These are phyloP conservation scores for Corylus heterophylla DNA, from an alignment of 306 rosid genomes.

Conservation along the genomic window DNA sequence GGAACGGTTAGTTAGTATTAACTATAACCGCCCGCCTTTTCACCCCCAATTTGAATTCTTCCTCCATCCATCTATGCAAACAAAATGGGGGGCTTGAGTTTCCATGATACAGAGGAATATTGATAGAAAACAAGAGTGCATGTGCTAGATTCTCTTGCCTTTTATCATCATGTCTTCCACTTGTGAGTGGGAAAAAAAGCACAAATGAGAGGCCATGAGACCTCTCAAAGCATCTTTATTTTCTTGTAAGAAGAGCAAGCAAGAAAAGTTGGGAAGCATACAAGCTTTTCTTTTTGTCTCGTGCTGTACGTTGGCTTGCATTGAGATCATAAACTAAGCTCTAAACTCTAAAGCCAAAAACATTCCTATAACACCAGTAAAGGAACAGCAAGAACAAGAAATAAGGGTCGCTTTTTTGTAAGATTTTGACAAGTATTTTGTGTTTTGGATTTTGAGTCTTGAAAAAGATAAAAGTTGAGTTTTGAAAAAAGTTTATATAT, in stretches of 20 bases:
- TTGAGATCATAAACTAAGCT: constrained; percentile 28
- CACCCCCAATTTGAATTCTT: too few species aligned
- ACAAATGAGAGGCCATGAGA: constrained; percentile 1
- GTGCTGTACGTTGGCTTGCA: constrained; percentile 11
- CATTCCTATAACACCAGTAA: background rate
- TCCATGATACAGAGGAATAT: background rate
- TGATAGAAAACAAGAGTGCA: background rate
- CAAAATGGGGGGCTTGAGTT: background rate
- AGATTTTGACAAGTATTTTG: background rate
- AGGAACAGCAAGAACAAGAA: constrained; percentile 5
- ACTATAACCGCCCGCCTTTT: too few species aligned
- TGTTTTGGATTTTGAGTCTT: too few species aligned
- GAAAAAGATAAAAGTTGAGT: too few species aligned
- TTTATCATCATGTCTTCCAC: constrained; percentile 22
- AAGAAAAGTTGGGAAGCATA: constrained; percentile 23
- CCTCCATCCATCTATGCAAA: background rate
- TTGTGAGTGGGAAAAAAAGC: background rate
- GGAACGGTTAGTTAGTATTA: too few species aligned
- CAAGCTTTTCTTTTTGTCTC: constrained; percentile 23
- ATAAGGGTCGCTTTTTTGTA: too few species aligned
- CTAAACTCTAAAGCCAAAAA: constrained; percentile 5
- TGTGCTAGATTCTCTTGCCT: constrained; percentile 19
- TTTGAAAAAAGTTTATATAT: too few species aligned
- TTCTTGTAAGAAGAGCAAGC: constrained; percentile 22
- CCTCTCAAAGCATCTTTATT: constrained; percentile 31